A percentile compares a stretch with the other conserved stretches of the same genome.
Evolutionary conservation across 495 filamentous ascomycete species (phyloP).

Genomic region (Penicillium egyptiacum): DNA sequence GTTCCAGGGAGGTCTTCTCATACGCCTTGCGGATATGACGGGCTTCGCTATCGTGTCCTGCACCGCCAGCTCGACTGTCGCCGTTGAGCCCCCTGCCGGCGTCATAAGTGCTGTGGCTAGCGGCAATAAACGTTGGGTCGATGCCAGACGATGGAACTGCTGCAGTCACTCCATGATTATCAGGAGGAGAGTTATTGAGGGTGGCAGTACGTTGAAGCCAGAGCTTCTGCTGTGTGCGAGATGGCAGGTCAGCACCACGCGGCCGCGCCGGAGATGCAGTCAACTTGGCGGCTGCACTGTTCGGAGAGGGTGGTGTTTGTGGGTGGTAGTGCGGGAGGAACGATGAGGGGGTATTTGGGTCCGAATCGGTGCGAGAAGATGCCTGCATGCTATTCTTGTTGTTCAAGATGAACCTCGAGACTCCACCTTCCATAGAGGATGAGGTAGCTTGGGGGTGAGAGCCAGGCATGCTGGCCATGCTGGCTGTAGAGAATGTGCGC

Average conservation of each 20-base stretch:
- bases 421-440: conserved; percentile 50
- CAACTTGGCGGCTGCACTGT: conserved; percentile 18
- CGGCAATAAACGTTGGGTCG: conserved; percentile 36
- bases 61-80: conserved; percentile 26
- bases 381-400: conserved; percentile 33
- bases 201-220: conserved; percentile 52
- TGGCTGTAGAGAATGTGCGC: conserved; percentile 35
- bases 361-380: conserved; percentile 46
- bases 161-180: conserved; percentile 37
- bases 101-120: conserved; percentile 34
- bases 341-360: conserved; percentile 50
- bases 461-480: conserved; percentile 30
- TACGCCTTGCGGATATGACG: conserved; percentile 48
- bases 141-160: conserved; percentile 34
- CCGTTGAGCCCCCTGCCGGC: conserved; percentile 37
- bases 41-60: conserved; percentile 39
- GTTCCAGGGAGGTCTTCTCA: conserved; percentile 45
- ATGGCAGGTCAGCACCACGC: conserved; percentile 39
- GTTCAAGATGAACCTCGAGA: conserved; percentile 47
- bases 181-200: conserved; percentile 49
- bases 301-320: conserved; percentile 46
- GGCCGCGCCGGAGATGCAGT: conserved; percentile 38
- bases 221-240: conserved; percentile 50
- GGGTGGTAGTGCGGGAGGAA: conserved; percentile 52
- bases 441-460: conserved; percentile 39